These are phyloP conservation scores for Selenicereus undatus DNA, from an alignment of 148 eudicot species.

Conservation along the genomic window DNA sequence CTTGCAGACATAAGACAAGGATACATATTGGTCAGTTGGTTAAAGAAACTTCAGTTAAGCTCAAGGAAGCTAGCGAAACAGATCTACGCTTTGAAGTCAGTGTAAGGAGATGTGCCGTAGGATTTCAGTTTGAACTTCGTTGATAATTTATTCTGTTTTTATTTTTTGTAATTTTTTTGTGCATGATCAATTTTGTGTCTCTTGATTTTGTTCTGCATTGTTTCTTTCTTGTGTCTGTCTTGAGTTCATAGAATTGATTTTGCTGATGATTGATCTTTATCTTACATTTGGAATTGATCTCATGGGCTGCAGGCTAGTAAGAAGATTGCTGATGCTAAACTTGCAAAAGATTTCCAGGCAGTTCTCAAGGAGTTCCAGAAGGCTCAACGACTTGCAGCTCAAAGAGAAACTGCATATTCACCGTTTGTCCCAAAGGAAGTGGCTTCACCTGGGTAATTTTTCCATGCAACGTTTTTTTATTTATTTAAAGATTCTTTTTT, in stretches of 20 bases:
- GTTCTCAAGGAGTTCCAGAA: constrained; percentile 54
- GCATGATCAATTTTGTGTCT: neutral
- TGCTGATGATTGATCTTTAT: neutral
- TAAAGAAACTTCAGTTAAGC: constrained; percentile 49
- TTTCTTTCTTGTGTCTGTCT: neutral
- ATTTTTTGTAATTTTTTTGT: neutral
- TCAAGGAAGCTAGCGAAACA: constrained; percentile 46
- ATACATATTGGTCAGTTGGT: constrained; percentile 43
- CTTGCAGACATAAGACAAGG: constrained; percentile 40
- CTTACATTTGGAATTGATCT: neutral
- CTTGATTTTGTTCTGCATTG: neutral
- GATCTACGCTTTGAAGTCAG: constrained; percentile 34
- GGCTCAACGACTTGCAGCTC: constrained; percentile 55
- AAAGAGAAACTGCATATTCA: constrained; percentile 44
- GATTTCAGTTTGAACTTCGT: neutral
- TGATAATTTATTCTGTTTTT: neutral
- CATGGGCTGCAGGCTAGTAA: constrained; percentile 42
- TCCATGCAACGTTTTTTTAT: neutral
- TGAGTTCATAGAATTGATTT: constrained; percentile 6
- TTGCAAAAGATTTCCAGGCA: constrained; percentile 49
- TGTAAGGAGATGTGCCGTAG: constrained; percentile 28
- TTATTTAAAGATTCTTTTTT: neutral
- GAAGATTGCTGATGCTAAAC: constrained; percentile 51
- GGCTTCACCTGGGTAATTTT: constrained; percentile 28
- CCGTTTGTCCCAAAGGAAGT: constrained; percentile 36